Base-by-base conservation (phyloP, 768 basidiomycete species). In the Mycena epipterygia region DNA sequence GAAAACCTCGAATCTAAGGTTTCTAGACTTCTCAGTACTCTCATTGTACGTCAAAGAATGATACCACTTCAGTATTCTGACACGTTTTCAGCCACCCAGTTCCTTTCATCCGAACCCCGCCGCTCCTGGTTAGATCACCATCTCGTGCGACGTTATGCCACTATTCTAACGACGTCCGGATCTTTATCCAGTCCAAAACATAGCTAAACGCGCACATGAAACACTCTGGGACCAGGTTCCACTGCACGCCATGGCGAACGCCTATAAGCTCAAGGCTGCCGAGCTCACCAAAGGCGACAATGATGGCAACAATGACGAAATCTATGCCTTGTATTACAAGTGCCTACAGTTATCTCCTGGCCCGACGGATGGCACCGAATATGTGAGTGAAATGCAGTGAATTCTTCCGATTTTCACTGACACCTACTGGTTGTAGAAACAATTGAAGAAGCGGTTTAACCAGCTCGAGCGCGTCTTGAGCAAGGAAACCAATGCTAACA, bases 171-270 rank as follows among this genome's bases (percentile, higher is more conserved):
- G 25, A 25, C 32, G 27, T 27, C 27, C 25, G 6, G n/a, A 5
- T 14, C 29, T 39, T 3, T 62, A 29, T 32, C 25, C 42, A 62
- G 60, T 62, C 19, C 25, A 62, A 49, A n/a, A 51, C 13, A 23
- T 62, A 48, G 60, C 48, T 21, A 23, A 62, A 13, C 46, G 25
- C 60, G 60, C 60, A 39, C 46, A 49, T 17, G 35, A 49, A 16
- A 62, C 60, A 1, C 60, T 62, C 37, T 62, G 60, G 60, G 60
- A 62, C 48, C 25, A 62, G 23, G 14, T 62, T 21, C 60, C 60
- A 2, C 25, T 62, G 9, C 23, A 25, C 39, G 46, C 48, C 9
- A 62, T 62, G 35, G 14, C 19, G 25, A 29, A 19, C 14, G 60
- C 60, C 35, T 48, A 51, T 48, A 39, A 62, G 35, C 9, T 8